These are phyloP conservation scores for Debaryomycetaceae sp. DNA, from an alignment of 1,139 yeast species.

Conservation along the genomic window DNA sequence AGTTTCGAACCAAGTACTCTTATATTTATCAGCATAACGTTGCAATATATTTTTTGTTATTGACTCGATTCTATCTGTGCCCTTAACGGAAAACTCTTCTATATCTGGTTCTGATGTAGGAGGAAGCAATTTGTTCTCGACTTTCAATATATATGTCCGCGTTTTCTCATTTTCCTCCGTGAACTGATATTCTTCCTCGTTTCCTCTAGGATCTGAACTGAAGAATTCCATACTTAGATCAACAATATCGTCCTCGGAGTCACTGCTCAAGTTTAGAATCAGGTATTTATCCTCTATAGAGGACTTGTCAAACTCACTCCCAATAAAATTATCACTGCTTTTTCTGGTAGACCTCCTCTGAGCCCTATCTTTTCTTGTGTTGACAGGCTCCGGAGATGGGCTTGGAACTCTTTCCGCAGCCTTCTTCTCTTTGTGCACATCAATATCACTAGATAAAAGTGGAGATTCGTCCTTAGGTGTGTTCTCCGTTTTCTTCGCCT, in stretches of 20 bases:
- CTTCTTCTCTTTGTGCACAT: background rate
- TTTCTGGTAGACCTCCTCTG: background rate
- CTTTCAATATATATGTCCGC: slow-evolving; percentile 29
- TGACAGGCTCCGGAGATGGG: background rate
- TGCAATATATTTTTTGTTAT: background rate
- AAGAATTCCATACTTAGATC: background rate
- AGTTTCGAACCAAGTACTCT: too few relatives aligned
- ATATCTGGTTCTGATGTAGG: slow-evolving; percentile 3
- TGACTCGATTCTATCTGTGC: slow-evolving; percentile 18
- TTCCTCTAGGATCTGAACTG: background rate
- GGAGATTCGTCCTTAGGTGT: too few relatives aligned
- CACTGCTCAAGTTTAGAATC: slow-evolving; percentile 3
- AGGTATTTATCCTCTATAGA: background rate
- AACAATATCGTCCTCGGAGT: slow-evolving; percentile 5
- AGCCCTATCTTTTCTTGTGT: background rate
- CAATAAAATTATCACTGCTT: background rate
- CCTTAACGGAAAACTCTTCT: slow-evolving; percentile 30
- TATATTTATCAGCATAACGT: too few relatives aligned
- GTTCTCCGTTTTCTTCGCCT: slow-evolving; percentile 4
- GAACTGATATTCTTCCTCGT: slow-evolving; percentile 1
- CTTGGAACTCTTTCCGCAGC: background rate
- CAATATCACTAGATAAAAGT: too few relatives aligned
- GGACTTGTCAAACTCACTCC: background rate
- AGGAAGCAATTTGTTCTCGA: slow-evolving; percentile 26
- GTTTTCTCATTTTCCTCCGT: slow-evolving; percentile 23